Conservation (phyloP, 192 early-diverging fungal species). For the Coemansia sp. region DNA sequence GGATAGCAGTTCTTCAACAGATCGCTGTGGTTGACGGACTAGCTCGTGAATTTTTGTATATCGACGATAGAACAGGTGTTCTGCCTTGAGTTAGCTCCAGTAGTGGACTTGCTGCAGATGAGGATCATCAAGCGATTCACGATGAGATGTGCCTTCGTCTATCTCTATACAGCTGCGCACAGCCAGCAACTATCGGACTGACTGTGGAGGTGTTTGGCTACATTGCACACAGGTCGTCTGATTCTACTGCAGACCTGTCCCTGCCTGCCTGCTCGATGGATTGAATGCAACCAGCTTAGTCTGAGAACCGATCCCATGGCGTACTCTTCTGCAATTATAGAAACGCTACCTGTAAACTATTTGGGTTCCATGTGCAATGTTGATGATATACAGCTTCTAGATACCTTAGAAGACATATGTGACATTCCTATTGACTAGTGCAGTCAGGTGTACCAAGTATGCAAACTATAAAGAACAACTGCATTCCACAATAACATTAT, state of each 20-base stretch:
- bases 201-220: neutral
- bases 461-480: no score
- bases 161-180: neutral
- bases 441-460: no score
- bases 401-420: no score
- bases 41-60: neutral
- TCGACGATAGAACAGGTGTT: constrained; percentile 8
- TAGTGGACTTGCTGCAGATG: neutral
- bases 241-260: neutral
- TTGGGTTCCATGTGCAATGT: no score
- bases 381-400: no score
- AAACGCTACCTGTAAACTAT: neutral
- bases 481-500: no score
- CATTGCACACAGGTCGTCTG: neutral
- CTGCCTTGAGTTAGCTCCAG: neutral
- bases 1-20: neutral
- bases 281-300: neutral
- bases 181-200: neutral
- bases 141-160: neutral
- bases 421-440: no score
- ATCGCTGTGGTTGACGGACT: neutral
- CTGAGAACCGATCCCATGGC: neutral
- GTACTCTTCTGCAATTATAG: neutral
- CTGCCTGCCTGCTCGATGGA: neutral
- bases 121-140: neutral